Conservation (phyloP, 768 basidiomycete genomes). For the Mycena rebaudengoi region DNA sequence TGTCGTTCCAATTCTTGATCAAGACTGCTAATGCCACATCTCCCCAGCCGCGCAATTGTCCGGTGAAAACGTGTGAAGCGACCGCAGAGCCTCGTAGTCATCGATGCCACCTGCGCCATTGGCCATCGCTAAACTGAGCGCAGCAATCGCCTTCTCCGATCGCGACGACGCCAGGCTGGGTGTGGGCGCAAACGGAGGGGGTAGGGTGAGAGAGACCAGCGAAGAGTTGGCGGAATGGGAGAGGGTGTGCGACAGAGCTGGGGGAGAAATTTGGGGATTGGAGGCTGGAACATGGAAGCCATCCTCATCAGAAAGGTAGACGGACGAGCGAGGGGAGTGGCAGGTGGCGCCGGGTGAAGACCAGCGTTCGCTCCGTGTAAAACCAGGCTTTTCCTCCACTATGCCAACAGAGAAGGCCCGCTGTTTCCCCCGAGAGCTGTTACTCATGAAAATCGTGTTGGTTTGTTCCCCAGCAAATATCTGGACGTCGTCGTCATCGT, state of each 20-base stretch:
- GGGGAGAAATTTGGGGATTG: slow-evolving; percentile 36
- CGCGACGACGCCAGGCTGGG: slow-evolving; percentile 48
- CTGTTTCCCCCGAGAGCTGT: slow-evolving; percentile 47
- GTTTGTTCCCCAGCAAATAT: slow-evolving; percentile 57
- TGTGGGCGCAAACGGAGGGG: slow-evolving; percentile 23
- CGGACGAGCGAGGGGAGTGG: slow-evolving; percentile 37
- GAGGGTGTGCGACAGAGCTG: slow-evolving; percentile 45
- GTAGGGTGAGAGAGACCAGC: slow-evolving; percentile 44
- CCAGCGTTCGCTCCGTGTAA: slow-evolving; percentile 31
- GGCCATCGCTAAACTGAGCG: slow-evolving; percentile 66
- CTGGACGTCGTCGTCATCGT: slow-evolving; percentile 64
- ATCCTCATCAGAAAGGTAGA: slow-evolving; percentile 46
- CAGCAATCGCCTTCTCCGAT: slow-evolving; percentile 68
- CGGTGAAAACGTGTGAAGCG: slow-evolving; percentile 41
- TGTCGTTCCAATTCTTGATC: not conserved
- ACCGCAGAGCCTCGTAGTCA: slow-evolving; percentile 61
- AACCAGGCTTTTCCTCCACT: slow-evolving; percentile 46
- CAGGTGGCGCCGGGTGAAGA: slow-evolving; percentile 40
- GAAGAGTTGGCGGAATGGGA: slow-evolving; percentile 51
- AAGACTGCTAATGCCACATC: slow-evolving; percentile 56
- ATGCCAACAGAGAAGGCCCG: slow-evolving; percentile 54
- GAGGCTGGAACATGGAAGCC: slow-evolving; percentile 19
- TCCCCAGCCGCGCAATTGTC: slow-evolving; percentile 64
- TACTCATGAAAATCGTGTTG: slow-evolving; percentile 27
- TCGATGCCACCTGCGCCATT: slow-evolving; percentile 68